Conservation (phyloP, 2,329 filamentous ascomycete species). For the Fusarium incarnatum region DNA sequence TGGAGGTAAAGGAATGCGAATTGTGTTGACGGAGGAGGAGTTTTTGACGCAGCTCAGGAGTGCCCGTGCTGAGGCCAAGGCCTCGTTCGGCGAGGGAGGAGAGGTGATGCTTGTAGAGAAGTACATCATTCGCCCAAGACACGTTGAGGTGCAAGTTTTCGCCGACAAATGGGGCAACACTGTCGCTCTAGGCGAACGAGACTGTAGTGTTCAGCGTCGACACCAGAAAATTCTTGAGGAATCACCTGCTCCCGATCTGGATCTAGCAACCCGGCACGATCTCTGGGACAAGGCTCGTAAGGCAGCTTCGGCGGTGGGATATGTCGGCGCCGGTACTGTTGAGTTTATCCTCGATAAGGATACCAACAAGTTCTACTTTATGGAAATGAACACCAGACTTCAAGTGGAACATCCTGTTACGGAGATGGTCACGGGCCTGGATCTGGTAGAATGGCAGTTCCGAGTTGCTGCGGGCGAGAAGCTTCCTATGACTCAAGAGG, state of each 20-base stretch:
- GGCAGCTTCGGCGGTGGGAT: constrained; percentile 80
- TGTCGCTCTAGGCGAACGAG: constrained; percentile 86
- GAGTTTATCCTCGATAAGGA: constrained; percentile 92
- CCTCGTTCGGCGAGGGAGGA: constrained; percentile 83
- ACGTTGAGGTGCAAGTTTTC: constrained; percentile 93
- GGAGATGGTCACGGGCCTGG: constrained; percentile 74
- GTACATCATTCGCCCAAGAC: constrained; percentile 81
- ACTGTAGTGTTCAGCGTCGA: constrained; percentile 86
- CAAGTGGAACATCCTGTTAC: constrained; percentile 98
- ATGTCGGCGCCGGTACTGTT: constrained; percentile 89
- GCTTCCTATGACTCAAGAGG: constrained; percentile 66
- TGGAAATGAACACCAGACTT: constrained; percentile 87
- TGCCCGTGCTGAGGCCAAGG: constrained; percentile 79
- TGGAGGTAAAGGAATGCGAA: constrained; percentile 87
- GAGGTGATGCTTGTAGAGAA: constrained; percentile 87
- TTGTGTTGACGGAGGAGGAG: constrained; percentile 75
- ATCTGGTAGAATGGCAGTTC: constrained; percentile 96
- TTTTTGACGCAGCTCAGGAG: constrained; percentile 77
- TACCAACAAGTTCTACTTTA: constrained; percentile 82
- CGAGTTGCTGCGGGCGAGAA: constrained; percentile 72
- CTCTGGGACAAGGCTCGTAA: constrained; percentile 75
- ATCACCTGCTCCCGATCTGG: constrained; percentile 79
- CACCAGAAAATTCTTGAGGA: constrained; percentile 95
- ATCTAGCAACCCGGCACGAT: constrained; percentile 67
- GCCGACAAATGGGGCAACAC: constrained; percentile 83